Base-by-base conservation (phyloP, 202 grass and related monocot species). In the Carex sylvatica region DNA sequence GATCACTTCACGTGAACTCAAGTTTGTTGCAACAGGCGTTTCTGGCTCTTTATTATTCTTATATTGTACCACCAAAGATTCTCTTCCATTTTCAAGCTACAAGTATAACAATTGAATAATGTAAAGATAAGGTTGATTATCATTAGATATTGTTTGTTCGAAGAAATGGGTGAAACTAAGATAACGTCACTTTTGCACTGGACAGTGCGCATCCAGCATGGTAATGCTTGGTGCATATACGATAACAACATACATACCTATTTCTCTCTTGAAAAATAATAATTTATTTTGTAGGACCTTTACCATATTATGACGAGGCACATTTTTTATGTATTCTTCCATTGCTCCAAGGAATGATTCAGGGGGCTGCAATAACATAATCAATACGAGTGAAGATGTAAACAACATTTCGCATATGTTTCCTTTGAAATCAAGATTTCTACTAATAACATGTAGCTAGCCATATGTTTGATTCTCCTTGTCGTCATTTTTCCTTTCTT, bases 251-350 rank as follows among this genome's bases (percentile, higher is more conserved):
- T 46, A 47, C 9, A 70, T 44, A 40, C 66, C 15, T 67, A 67
- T 74, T 52, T 74, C 42, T 74, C 20, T 33, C 71, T 55, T 53
- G 51, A 5, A 11, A 53, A 30, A 65, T 63, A 79, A 42, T 54
- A 58, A 47, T 19, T 42, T 58, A 66, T 28, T 35, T 68, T 11
- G 60, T 65, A 40, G 44, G 31, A 76, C 51, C 70, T 82, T 66
- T 88, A 88, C 87, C 87, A 82, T 73, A 82, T 36, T 85, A 73
- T 63, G 67, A 77, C 8, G 35, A 67, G 83, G 60, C 31, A 3
- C 33, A 61, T 69, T 80, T 47, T 88, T 88, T 55, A 88, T 80
- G 64, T 85, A 85, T 69, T 88, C 87, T 81, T 88, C 87, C 87
- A 88, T 88, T 60, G 83, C 87, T 53, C 22, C 22, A 49, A 83